phyloP scores from a whole-genome alignment of 306 rosid species.

The Potentilla sterilis region DNA sequence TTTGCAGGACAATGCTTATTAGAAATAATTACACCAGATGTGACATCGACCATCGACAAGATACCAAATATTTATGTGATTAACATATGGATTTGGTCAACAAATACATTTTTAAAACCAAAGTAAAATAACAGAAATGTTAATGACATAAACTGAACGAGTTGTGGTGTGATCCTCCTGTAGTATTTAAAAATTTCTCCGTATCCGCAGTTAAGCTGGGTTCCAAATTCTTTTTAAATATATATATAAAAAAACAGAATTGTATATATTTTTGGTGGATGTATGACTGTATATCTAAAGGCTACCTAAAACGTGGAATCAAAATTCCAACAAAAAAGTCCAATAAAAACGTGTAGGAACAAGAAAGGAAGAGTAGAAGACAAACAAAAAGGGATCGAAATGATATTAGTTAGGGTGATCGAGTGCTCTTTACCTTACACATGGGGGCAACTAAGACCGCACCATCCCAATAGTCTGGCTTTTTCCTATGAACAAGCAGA shows the following conservation, averaged over 20 bases:
- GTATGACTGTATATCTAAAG: background rate
- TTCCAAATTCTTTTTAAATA: too few species aligned
- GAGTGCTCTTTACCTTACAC: slow-evolving; percentile 67
- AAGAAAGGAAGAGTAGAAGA: background rate
- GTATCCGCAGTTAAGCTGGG: too few species aligned
- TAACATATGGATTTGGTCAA: slow-evolving; percentile 18
- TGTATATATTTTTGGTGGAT: background rate
- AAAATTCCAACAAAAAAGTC: slow-evolving; percentile 2
- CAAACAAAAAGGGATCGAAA: background rate
- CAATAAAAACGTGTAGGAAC: background rate
- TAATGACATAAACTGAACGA: too few species aligned
- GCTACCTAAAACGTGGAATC: background rate
- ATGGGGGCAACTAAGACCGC: slow-evolving; percentile 90
- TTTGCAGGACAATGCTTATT: background rate
- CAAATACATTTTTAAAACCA: background rate
- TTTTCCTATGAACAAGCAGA: slow-evolving; percentile 58
- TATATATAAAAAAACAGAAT: background rate
- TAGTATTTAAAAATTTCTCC: too few species aligned
- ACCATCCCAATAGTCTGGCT: slow-evolving; percentile 81
- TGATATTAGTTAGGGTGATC: background rate
- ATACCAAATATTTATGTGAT: background rate
- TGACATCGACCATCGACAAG: background rate
- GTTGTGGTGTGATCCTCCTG: too few species aligned
- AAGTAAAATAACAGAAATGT: background rate
- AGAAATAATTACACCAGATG: background rate